Evolutionary conservation across 805 yeast genomes (phyloP), one percentile per base, ranked within the genome.

Genomic region (Wickerhamiella sorbophila): DNA sequence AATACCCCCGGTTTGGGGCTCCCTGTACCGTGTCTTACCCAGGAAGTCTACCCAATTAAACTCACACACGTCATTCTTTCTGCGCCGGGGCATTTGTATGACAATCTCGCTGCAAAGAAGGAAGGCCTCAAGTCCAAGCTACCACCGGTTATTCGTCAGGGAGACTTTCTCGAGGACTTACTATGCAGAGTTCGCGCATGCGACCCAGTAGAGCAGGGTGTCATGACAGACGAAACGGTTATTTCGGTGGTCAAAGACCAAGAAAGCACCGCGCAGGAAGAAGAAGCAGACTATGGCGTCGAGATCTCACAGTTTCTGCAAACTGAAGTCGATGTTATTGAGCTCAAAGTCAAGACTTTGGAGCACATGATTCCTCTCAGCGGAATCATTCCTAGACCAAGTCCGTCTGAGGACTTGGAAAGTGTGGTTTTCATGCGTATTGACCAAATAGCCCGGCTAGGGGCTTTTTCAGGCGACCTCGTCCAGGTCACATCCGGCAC

Each of bases 151-250:
- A 59, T 62, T 19, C 59, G 65, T 24, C 69, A 64, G 36, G 71
- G 69, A 19, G 74, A 70, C 45, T 39, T 50, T 5, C 58, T 71
- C 2, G 57, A 71, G 16, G 57, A 55, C 4, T 51, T 74, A 16
- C 67, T 69, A 47, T 80, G 80, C 17, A 52, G 53, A 5, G 68
- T 83, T 2, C 50, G 71, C 3, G 67, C 77, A 19, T 74, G 85
- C 55, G 93, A 82, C 50, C 94, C 94, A 0, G 67, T 74, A 2
- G 73, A 70, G 33, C 93, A 82, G 54, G 94, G 94, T 1, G 48
- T 79, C 1, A 56, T 61, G 17, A 43, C 48, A 1, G 56, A 59
- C 1, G 27, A 38, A 1, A 76, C 88, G 0, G 63, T 63, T n/a
- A 59, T 83, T 2, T 69, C 76, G 2, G 58, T 81, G 24, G 70